Evolutionary conservation across 805 yeast genomes (phyloP).

Genomic region (Cyberlindnera euphorbiiphila): DNA sequence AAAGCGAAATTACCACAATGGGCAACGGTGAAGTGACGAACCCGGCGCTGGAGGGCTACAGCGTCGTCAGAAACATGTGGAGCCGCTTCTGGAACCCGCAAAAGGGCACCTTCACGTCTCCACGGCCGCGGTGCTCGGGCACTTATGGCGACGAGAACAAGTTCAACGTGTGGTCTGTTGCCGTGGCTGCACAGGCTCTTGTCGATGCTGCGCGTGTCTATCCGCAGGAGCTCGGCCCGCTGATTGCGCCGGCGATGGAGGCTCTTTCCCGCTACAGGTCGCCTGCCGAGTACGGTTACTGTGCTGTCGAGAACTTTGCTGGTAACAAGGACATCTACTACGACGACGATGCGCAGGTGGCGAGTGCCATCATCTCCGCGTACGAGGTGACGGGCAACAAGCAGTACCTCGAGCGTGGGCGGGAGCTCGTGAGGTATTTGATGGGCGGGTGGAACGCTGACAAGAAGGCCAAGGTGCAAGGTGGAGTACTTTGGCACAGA

Average conservation of each 20-base stretch:
- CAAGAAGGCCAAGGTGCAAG: slow-evolving; percentile 30
- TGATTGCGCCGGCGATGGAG: slow-evolving; percentile 48
- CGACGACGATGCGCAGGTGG: slow-evolving; percentile 75
- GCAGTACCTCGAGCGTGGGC: slow-evolving; percentile 49
- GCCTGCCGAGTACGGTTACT: slow-evolving; percentile 48
- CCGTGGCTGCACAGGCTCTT: slow-evolving; percentile 62
- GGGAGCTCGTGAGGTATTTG: slow-evolving; percentile 55
- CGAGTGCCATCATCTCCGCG: slow-evolving; percentile 59
- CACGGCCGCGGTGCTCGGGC: slow-evolving; percentile 34
- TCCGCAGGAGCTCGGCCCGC: slow-evolving; percentile 48
- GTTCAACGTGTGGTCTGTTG: slow-evolving; percentile 65
- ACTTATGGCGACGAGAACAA: slow-evolving; percentile 47
- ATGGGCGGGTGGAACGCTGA: slow-evolving; percentile 58
- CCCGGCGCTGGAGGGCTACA: slow-evolving; percentile 27
- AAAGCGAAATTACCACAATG: background rate
- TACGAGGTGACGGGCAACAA: slow-evolving; percentile 62
- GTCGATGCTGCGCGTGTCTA: slow-evolving; percentile 55
- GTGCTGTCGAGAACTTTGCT: slow-evolving; percentile 58
- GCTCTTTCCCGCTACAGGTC: slow-evolving; percentile 51
- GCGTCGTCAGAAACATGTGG: slow-evolving; percentile 23
- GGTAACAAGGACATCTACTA: slow-evolving; percentile 64
- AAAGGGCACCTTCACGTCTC: slow-evolving; percentile 24
- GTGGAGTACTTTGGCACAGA: slow-evolving; percentile 70
- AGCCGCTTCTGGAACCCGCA: slow-evolving; percentile 22
- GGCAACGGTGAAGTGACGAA: slow-evolving; percentile 17